Percentiles rank a stretch among this genome's conserved stretches.
phyloP scores from a whole-genome alignment of 2,329 filamentous ascomycete genomes.

The Herpotrichia juniperi region DNA sequence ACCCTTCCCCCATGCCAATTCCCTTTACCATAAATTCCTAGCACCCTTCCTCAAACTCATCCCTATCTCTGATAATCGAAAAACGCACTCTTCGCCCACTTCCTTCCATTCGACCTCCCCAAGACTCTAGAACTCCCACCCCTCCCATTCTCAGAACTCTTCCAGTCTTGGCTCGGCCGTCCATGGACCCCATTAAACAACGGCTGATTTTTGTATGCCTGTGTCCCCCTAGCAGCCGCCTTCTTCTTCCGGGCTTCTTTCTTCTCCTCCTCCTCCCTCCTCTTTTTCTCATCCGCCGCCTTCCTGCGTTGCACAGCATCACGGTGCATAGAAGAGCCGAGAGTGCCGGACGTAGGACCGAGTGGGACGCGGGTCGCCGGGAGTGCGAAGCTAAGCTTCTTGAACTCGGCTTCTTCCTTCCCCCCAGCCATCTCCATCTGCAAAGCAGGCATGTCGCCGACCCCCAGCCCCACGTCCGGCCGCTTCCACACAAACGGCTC shows the following conservation, averaged over 20 bases:
- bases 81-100: not conserved
- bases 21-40: too few species aligned
- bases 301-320: slow-evolving; percentile 7
- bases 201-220: slow-evolving; percentile 13
- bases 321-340: not conserved
- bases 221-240: not conserved
- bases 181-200: slow-evolving; percentile 27
- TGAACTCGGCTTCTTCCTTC: slow-evolving; percentile 15
- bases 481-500: slow-evolving; percentile 37
- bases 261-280: slow-evolving; percentile 1
- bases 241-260: not conserved
- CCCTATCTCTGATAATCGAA: not conserved
- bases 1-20: too few species aligned
- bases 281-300: not conserved
- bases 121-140: not conserved
- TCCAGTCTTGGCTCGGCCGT: not conserved
- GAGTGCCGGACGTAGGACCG: not conserved
- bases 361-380: not conserved
- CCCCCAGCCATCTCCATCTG: slow-evolving; percentile 16
- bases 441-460: slow-evolving; percentile 7
- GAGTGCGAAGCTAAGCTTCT: slow-evolving; percentile 9
- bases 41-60: not conserved
- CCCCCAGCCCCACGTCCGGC: slow-evolving; percentile 17
- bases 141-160: not conserved
- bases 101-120: not conserved